Base-by-base conservation (phyloP, 805 yeast genomes). In the Myxozyma vanderwaltii region DNA sequence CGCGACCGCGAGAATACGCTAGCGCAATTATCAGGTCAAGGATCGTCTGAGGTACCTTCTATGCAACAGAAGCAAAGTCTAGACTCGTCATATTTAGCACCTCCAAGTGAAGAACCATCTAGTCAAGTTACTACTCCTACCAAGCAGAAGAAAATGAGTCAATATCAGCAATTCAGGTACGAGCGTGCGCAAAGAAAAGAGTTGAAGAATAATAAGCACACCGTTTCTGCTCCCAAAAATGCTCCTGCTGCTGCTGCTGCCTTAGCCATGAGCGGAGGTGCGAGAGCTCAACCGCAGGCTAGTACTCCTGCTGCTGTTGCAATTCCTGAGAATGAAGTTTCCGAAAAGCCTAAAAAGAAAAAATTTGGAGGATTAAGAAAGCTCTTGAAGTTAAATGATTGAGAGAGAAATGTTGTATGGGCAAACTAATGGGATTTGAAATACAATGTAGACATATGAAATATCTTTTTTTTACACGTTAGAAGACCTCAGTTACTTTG, bases 141-240 rank as follows among this genome's bases (percentile, higher is more conserved):
- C 19, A 49, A 45, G 45, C 41, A 26, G 48, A 51, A 51, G 31
- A 51, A 49, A 51, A 33, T 60, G 29, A 49, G 59, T n/a, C 64
- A 60, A 43, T 60, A 48, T 26, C 65, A 58, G 33, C 51, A 39
- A 33, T 51, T 48, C 39, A 56, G 39, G 39, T 41, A 54, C 12
- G 63, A 49, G 23, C 54, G 52, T 24, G 46, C 46, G 10, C 58
- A 56, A 15, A 46, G 52, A 31, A 57, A 56, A 38, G 56, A 60
- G n/a, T 38, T 29, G 38, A 52, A 49, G 19, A 85, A 84, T 76
- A 96, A 90, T 78, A 91, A 94, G 68, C 82, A 84, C 66, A 88
- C 86, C 12, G 17, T 33, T 15, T 39, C 91, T 65, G 91, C 85
- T 78, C 86, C 86, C 78, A 76, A 86, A 73, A 89, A 88, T 71